A percentile compares a stretch with the other conserved stretches of the same genome.
phyloP scores from a whole-genome alignment of 768 basidiomycete species.

The Suillus brevipes region DNA sequence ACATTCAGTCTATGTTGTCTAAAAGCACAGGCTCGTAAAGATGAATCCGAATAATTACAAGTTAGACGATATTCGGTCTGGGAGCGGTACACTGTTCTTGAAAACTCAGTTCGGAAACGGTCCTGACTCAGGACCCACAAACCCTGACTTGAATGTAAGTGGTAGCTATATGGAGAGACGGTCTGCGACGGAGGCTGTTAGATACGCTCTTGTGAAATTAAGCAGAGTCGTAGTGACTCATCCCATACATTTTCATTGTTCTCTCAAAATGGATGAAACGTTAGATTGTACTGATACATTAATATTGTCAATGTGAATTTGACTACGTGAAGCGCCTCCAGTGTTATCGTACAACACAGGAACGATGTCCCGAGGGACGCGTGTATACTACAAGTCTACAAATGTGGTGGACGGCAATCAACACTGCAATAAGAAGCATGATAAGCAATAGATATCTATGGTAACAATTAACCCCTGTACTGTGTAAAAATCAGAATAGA shows the following conservation, averaged over 20 bases:
- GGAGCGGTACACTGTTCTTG: conserved; percentile 38
- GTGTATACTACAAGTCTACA: neutral
- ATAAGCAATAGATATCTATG: neutral
- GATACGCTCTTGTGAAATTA: neutral
- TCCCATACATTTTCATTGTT: neutral
- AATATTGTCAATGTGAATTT: neutral
- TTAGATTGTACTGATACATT: neutral
- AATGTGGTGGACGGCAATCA: neutral
- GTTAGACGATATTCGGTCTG: conserved; percentile 50
- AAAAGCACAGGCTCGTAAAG: neutral
- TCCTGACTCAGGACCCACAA: conserved; percentile 41
- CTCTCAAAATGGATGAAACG: neutral
- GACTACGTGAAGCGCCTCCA: neutral
- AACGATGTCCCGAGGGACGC: neutral
- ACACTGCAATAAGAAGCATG: neutral
- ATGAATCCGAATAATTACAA: conserved; percentile 54
- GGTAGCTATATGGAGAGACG: conserved; percentile 45
- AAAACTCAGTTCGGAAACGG: conserved; percentile 39
- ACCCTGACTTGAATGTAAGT: conserved; percentile 30
- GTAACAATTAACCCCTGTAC: conserved; percentile 1
- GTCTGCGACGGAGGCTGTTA: conserved; percentile 10
- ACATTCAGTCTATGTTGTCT: neutral
- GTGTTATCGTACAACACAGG: conserved; percentile 1
- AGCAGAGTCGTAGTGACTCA: neutral
- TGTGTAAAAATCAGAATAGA: neutral